Percentiles rank a stretch among this genome's conserved stretches.
phyloP scores from a whole-genome alignment of 2,329 filamentous ascomycete genomes.

The Fusarium sp. region DNA sequence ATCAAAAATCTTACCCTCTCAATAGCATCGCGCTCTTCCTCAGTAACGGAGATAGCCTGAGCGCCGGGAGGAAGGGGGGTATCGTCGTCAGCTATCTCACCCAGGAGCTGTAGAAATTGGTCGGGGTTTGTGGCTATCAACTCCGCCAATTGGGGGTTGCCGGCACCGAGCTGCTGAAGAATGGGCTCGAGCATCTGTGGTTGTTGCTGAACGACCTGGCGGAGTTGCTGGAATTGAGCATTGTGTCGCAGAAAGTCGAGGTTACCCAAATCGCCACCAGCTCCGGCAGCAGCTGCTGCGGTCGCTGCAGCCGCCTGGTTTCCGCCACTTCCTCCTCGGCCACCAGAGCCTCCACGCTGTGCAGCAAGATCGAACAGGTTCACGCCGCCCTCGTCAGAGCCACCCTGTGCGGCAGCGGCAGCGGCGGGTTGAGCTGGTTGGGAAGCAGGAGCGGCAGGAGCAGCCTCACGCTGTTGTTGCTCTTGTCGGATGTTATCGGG shows the following conservation, averaged over 20 bases:
- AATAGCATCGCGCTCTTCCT: conserved; percentile 96
- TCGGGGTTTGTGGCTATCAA: conserved; percentile 93
- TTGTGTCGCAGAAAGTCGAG: conserved; percentile 96
- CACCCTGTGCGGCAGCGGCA: conserved; percentile 53
- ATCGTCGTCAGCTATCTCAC: conserved; percentile 88
- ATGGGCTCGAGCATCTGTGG: conserved; percentile 99
- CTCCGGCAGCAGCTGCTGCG: conserved; percentile 61
- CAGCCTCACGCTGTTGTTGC: conserved; percentile 62
- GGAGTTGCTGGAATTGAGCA: conserved; percentile 96
- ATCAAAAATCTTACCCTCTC: conserved; percentile 76
- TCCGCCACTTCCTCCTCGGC: conserved; percentile 56
- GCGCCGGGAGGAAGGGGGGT: conserved; percentile 87
- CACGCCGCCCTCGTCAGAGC: conserved; percentile 74
- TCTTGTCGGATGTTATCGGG: conserved; percentile 84
- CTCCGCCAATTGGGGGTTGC: conserved; percentile 93
- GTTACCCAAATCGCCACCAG: conserved; percentile 73
- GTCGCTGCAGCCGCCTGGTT: conserved; percentile 55
- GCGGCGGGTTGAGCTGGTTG: conserved; percentile 53
- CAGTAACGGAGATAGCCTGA: conserved; percentile 89
- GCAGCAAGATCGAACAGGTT: conserved; percentile 96
- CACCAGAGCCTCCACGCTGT: conserved; percentile 68
- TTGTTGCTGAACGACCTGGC: conserved; percentile 96
- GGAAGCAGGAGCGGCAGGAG: conserved; percentile 52
- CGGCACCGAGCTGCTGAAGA: conserved; percentile 92
- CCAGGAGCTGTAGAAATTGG: conserved; percentile 89